A percentile compares a stretch with the other conserved stretches of the same genome.
phyloP scores from a whole-genome alignment of 768 basidiomycete genomes.

The Chiua virens region DNA sequence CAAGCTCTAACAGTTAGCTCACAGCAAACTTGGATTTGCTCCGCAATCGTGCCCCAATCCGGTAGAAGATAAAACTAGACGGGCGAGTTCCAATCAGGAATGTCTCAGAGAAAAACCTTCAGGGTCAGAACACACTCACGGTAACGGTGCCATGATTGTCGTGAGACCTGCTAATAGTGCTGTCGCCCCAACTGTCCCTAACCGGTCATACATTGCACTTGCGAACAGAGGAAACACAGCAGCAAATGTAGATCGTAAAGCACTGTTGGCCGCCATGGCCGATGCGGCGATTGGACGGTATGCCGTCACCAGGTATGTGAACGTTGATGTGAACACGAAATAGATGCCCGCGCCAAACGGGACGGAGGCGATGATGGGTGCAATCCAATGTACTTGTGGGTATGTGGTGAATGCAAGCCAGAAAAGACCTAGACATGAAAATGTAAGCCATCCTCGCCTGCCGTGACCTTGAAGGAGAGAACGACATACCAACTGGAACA shows the following conservation, averaged over 20 bases:
- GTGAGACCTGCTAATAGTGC: slow-evolving; percentile 68
- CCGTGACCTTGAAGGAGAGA: neutral
- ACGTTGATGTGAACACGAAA: slow-evolving; percentile 68
- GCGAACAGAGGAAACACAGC: slow-evolving; percentile 55
- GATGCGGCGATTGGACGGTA: slow-evolving; percentile 54
- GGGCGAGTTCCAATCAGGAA: neutral
- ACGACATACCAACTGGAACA: slow-evolving; percentile 52
- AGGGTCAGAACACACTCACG: slow-evolving; percentile 41
- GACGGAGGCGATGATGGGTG: slow-evolving; percentile 43
- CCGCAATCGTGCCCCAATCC: slow-evolving; percentile 45
- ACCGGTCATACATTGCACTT: slow-evolving; percentile 45
- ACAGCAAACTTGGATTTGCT: slow-evolving; percentile 43
- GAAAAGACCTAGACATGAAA: slow-evolving; percentile 39
- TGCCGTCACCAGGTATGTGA: slow-evolving; percentile 56
- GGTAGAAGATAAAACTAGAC: slow-evolving; percentile 45
- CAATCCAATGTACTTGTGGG: slow-evolving; percentile 45
- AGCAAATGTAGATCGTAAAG: slow-evolving; percentile 47
- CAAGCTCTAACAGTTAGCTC: too few species aligned
- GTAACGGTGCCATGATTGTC: slow-evolving; percentile 59
- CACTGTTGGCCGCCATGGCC: slow-evolving; percentile 67
- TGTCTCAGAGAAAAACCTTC: neutral
- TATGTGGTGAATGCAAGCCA: slow-evolving; percentile 59
- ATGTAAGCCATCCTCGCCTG: too few species aligned
- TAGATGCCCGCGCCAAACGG: slow-evolving; percentile 56
- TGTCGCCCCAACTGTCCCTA: slow-evolving; percentile 72